Conservation (phyloP, 1,284 basidiomycete species). For the Naganishia sp. region DNA sequence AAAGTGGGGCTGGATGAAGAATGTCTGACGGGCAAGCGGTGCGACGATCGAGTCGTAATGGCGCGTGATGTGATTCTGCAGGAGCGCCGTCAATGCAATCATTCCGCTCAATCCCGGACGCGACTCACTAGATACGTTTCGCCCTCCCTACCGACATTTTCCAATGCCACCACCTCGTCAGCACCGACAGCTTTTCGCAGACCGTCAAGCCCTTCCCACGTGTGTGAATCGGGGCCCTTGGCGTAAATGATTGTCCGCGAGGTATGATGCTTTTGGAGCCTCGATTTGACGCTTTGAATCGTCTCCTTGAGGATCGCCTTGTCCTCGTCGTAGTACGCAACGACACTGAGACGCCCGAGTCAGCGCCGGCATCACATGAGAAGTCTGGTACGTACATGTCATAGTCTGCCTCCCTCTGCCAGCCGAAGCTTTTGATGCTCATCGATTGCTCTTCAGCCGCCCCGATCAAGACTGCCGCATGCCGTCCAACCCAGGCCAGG, state of each 20-base stretch:
- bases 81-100: neutral
- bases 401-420: conserved; percentile 27
- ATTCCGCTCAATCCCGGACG: neutral
- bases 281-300: conserved; percentile 34
- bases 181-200: conserved; percentile 36
- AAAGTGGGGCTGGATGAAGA: conserved; percentile 52
- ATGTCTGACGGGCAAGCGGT: conserved; percentile 44
- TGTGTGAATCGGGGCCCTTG: conserved; percentile 35
- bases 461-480: neutral
- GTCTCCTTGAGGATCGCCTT: conserved; percentile 35
- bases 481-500: conserved; percentile 7
- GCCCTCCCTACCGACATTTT: conserved; percentile 48
- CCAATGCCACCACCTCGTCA: conserved; percentile 43
- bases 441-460: conserved; percentile 5
- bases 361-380: neutral
- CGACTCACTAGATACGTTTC: conserved; percentile 46
- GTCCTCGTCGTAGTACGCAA: conserved; percentile 44
- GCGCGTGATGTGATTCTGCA: conserved; percentile 41
- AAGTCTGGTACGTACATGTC: conserved; percentile 21
- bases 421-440: conserved; percentile 14
- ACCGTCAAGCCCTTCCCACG: conserved; percentile 32
- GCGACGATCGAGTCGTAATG: conserved; percentile 36
- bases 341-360: conserved; percentile 35
- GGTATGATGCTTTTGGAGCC: conserved; percentile 15
- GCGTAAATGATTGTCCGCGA: conserved; percentile 43